phyloP scores from a whole-genome alignment of 2,329 filamentous ascomycete species.

The Lasiodiplodia sp. region DNA sequence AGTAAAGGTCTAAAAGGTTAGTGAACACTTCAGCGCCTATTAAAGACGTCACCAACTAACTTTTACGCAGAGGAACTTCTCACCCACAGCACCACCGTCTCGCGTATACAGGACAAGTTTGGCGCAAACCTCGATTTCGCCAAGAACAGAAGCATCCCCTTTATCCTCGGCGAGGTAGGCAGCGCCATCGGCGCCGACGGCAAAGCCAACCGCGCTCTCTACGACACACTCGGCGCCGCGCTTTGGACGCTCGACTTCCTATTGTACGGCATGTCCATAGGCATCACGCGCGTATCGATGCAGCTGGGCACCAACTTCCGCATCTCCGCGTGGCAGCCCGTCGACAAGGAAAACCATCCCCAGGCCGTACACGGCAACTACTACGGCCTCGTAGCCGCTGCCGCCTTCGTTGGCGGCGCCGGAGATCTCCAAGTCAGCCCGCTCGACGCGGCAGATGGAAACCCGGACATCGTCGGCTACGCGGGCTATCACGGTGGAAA shows the following conservation, averaged over 20 bases:
- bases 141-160: not conserved
- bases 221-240: slow-evolving; percentile 10
- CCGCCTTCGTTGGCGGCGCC: not conserved
- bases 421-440: not conserved
- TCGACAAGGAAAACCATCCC: not conserved
- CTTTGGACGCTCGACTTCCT: slow-evolving; percentile 22
- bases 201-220: not conserved
- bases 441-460: not conserved
- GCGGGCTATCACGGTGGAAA: not conserved
- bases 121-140: not conserved
- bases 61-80: not conserved
- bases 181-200: not conserved
- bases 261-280: slow-evolving; percentile 14
- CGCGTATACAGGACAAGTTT: not conserved
- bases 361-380: slow-evolving; percentile 7
- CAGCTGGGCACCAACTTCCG: slow-evolving; percentile 6
- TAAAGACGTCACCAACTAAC: too few relatives aligned
- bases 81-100: not conserved
- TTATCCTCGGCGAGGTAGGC: slow-evolving; percentile 9
- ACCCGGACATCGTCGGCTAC: not conserved
- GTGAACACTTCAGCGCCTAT: not conserved
- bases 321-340: slow-evolving; percentile 4
- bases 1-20: not conserved
- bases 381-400: not conserved
- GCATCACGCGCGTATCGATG: not conserved